These are phyloP conservation scores for Coccinonectria pachysandricola DNA, from an alignment of 2,329 filamentous ascomycete genomes.

Conservation along the genomic window DNA sequence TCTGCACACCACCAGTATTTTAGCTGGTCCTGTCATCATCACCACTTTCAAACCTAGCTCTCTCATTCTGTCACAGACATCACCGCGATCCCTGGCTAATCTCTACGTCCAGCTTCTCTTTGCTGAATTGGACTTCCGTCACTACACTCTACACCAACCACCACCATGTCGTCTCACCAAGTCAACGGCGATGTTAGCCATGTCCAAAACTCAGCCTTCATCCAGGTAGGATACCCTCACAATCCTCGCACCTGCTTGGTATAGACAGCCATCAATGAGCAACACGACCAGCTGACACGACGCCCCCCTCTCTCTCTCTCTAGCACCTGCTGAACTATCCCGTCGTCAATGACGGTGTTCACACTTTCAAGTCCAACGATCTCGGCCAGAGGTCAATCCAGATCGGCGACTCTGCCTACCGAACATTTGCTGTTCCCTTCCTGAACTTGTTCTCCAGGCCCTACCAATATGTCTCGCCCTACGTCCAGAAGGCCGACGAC, in stretches of 20 bases:
- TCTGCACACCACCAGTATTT: too few relatives aligned
- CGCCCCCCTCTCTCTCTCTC: conserved; percentile 3
- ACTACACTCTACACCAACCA: conserved; percentile 20
- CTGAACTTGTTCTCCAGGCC: conserved; percentile 62
- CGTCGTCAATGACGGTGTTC: conserved; percentile 66
- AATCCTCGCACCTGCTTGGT: too few relatives aligned
- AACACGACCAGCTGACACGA: too few relatives aligned
- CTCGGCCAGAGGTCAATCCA: conserved; percentile 76
- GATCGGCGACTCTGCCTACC: conserved; percentile 64
- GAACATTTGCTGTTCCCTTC: conserved; percentile 65
- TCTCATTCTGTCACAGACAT: too few relatives aligned
- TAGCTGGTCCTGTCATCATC: too few relatives aligned
- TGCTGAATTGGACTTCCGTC: too few relatives aligned
- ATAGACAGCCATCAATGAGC: too few relatives aligned
- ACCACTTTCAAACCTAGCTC: too few relatives aligned
- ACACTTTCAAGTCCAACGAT: conserved; percentile 69
- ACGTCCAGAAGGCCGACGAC: conserved; percentile 71
- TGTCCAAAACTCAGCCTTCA: conserved; percentile 37
- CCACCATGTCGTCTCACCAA: conserved; percentile 30
- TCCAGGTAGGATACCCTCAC: conserved; percentile 31
- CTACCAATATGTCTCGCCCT: conserved; percentile 74
- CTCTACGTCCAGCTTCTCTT: too few relatives aligned
- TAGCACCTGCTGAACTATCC: conserved; percentile 83
- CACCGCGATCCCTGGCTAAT: too few relatives aligned
- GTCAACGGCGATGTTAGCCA: conserved; percentile 41